Conservation (phyloP, 805 yeast species). For the Spathaspora gorwiae region DNA sequence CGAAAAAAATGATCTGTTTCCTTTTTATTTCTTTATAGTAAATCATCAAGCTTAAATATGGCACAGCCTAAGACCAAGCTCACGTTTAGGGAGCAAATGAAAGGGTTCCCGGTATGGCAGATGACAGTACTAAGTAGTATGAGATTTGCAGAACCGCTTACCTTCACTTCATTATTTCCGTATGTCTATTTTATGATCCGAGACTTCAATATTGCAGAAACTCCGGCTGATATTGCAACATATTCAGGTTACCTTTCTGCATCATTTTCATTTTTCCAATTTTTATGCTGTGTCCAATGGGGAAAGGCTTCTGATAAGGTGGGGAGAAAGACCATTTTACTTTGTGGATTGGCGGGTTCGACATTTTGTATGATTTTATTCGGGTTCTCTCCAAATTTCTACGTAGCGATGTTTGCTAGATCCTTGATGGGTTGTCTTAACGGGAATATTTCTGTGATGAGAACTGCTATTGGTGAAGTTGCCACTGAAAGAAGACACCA, state of each 20-base stretch:
- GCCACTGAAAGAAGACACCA: slow-evolving; percentile 11
- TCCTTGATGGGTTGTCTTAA: slow-evolving; percentile 21
- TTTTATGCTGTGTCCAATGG: slow-evolving; percentile 21
- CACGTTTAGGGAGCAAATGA: slow-evolving; percentile 40
- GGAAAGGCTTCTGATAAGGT: slow-evolving; percentile 22
- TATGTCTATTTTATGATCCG: slow-evolving; percentile 21
- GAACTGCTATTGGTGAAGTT: slow-evolving; percentile 12
- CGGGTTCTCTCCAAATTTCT: slow-evolving; percentile 26
- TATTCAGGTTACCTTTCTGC: slow-evolving; percentile 18
- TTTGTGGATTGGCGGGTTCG: slow-evolving; percentile 23
- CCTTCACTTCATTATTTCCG: slow-evolving; percentile 24
- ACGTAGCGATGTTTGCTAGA: slow-evolving; percentile 25
- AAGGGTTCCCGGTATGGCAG: slow-evolving; percentile 50
- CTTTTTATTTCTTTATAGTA: not conserved
- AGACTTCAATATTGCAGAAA: slow-evolving; percentile 15
- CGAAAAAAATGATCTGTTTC: too few species aligned
- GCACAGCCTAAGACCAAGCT: not conserved
- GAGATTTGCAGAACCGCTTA: slow-evolving; percentile 49
- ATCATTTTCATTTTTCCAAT: slow-evolving; percentile 17
- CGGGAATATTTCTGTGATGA: slow-evolving; percentile 10
- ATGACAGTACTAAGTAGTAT: slow-evolving; percentile 31
- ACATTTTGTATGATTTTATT: slow-evolving; percentile 20
- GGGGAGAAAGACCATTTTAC: slow-evolving; percentile 24
- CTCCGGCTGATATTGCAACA: slow-evolving; percentile 14
- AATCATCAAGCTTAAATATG: not conserved